These are phyloP conservation scores for Hypomontagnella monticulosa DNA, from an alignment of 495 filamentous ascomycete species.

Conservation along the genomic window DNA sequence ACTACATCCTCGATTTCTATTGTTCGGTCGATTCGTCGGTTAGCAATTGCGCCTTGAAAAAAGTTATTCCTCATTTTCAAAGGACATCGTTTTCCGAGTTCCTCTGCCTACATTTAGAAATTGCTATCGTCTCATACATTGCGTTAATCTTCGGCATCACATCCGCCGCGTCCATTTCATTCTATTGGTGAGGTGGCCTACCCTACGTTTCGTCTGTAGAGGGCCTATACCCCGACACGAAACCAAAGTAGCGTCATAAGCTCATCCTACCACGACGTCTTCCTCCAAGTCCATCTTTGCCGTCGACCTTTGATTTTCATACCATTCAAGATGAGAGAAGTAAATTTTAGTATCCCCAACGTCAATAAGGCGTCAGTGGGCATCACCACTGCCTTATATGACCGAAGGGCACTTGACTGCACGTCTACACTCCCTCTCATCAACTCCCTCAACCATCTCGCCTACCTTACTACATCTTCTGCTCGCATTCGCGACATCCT, in stretches of 20 bases:
- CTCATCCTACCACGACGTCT: conserved; percentile 22
- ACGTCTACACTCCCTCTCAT: conserved; percentile 97
- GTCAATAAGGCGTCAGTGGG: conserved; percentile 99
- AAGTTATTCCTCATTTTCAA: conserved; percentile 46
- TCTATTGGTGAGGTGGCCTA: conserved; percentile 33
- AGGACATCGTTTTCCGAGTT: conserved; percentile 31
- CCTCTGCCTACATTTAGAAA: conserved; percentile 11
- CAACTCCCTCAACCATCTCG: conserved; percentile 97
- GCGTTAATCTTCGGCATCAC: conserved; percentile 42
- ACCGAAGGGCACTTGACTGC: conserved; percentile 95
- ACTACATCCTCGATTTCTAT: conserved; percentile 18
- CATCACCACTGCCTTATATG: conserved; percentile 98
- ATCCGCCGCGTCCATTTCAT: conserved; percentile 41
- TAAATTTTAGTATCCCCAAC: conserved; percentile 99
- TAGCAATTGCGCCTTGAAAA: conserved; percentile 31
- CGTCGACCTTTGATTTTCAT: conserved; percentile 7
- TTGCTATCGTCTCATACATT: conserved; percentile 28
- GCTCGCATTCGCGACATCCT: conserved; percentile 97
- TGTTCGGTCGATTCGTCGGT: conserved; percentile 7
- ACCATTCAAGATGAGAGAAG: conserved; percentile 84
- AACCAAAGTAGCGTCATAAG: background rate
- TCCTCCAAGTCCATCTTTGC: conserved; percentile 24
- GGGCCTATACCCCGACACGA: conserved; percentile 38
- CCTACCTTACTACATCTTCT: conserved; percentile 98
- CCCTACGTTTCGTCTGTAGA: conserved; percentile 32